Percentiles rank a stretch among this genome's conserved stretches.
phyloP scores from a whole-genome alignment of 1,139 yeast species.

The Scheffersomyces cryptocercus region DNA sequence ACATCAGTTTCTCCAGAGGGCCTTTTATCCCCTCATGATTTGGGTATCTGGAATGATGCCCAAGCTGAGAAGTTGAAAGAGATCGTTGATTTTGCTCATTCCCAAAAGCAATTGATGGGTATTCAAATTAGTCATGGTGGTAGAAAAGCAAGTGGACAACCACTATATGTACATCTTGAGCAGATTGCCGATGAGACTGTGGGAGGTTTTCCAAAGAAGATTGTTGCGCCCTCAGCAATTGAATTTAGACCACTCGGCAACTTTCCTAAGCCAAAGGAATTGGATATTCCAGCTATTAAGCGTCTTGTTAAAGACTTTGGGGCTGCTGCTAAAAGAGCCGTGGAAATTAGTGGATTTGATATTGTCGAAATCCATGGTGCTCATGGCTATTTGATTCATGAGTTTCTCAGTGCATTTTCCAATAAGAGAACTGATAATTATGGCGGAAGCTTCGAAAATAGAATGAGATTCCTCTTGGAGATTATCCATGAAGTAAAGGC shows the following conservation, averaged over 20 bases:
- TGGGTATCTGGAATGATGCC: constrained; percentile 52
- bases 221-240: constrained; percentile 50
- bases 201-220: constrained; percentile 44
- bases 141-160: constrained; percentile 46
- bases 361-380: constrained; percentile 18
- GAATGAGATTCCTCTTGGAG: constrained; percentile 14
- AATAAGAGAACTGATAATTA: constrained; percentile 18
- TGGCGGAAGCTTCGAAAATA: constrained; percentile 19
- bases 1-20: constrained; percentile 46
- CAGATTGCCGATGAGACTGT: constrained; percentile 29
- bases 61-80: constrained; percentile 50
- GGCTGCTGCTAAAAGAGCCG: constrained; percentile 18
- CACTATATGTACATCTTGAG: constrained; percentile 33
- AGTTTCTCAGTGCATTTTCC: constrained; percentile 11
- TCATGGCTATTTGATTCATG: constrained; percentile 17
- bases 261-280: constrained; percentile 29
- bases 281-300: constrained; percentile 36
- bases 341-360: constrained; percentile 15
- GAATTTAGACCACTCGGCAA: constrained; percentile 32
- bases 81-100: constrained; percentile 58
- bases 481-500: constrained; percentile 27
- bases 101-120: constrained; percentile 51
- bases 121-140: constrained; percentile 62
- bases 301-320: constrained; percentile 36
- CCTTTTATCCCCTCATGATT: constrained; percentile 45